Evolutionary conservation across 73 alveolate species (phyloP).

Genomic region (Uronychia binucleata): DNA sequence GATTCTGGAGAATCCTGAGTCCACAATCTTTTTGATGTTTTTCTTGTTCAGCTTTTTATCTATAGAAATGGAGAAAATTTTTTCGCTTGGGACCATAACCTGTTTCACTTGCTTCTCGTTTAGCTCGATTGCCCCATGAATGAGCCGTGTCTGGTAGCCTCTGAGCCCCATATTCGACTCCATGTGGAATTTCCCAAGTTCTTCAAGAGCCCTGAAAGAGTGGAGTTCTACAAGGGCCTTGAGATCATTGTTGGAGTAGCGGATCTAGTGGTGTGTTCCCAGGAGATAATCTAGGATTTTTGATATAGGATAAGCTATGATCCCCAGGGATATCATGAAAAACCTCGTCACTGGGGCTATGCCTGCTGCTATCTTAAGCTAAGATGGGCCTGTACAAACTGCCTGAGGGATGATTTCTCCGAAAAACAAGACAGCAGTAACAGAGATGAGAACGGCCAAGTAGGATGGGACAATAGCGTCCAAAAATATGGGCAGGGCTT

Average conservation of each 20-base stretch:
- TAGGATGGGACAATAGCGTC: conserved; percentile 88
- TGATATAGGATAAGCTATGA: conserved; percentile 76
- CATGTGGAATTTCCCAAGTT: conserved; percentile 9
- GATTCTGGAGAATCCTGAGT: conserved; percentile 61
- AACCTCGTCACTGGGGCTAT: conserved; percentile 87
- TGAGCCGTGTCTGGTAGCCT: conserved; percentile 38
- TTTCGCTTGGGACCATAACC: conserved; percentile 55
- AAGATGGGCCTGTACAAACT: conserved; percentile 95
- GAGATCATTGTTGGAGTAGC: conserved; percentile 55
- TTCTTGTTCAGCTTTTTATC: conserved; percentile 36
- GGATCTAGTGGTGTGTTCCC: conserved; percentile 59
- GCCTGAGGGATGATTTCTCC: conserved; percentile 99
- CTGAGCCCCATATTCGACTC: conserved; percentile 48
- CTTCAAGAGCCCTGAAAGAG: conserved; percentile 52
- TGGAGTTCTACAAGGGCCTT: conserved; percentile 63
- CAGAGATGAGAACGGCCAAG: conserved; percentile 91
- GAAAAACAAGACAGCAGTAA: conserved; percentile 80
- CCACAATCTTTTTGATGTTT: conserved; percentile 29
- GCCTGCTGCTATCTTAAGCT: conserved; percentile 90
- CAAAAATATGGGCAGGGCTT: conserved; percentile 93
- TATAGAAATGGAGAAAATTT: conserved; percentile 44
- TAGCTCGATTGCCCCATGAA: conserved; percentile 67
- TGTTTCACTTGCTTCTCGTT: conserved; percentile 30
- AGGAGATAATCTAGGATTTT: conserved; percentile 66
- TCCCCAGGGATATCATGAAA: conserved; percentile 63